Evolutionary conservation across 257 asterid species (phyloP), one percentile per base, ranked within the genome.

Genomic region (Nemophila menziesii): DNA sequence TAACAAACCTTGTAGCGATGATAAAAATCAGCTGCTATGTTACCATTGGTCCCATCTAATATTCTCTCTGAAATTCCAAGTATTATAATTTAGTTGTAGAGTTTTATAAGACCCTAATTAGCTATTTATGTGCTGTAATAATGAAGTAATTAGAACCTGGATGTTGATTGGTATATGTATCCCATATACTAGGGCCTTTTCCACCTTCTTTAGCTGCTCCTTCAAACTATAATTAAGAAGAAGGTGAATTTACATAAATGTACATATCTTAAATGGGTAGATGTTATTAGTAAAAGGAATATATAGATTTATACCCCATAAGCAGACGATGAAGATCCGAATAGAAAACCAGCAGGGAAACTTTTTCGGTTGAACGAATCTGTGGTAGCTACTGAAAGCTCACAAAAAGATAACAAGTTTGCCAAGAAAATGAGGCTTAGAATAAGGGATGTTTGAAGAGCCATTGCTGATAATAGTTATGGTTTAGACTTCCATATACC

Each of bases 11-110:
- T 74, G 51, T 68, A 74, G 34, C 51, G 66, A 41, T 78, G 61
- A 39, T 71, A 78, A 29, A 78, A 74, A 44, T 78, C 74, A 24
- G 43, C 41, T 16, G 84, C 84, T 49, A 71, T 48, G 22, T 74
- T 83, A 2, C 76, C 80, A 14, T 56, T 71, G 44, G 64, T 78
- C 5, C 51, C 19, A 39, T 71, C 80, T 22, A 27, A 3, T 18
- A 78, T 74, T 43, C 67, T 68, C 20, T 44, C 84, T 78, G 65
- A 62, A 57, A 2, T 16, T 44, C 16, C 34, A 47, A 20, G 13
- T 3, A 19, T 20, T 24, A 10, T 4, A 19, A 5, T 4, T 11
- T 9, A 13, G 2, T 24, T 15, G 9, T 15, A 24, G 14, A n/a
- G 14, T 23, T 12, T 29, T 5, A 29, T 5, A 29, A 29, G 12